Evolutionary conservation across 306 rosid species (phyloP).

Genomic region (Prunus salicina): DNA sequence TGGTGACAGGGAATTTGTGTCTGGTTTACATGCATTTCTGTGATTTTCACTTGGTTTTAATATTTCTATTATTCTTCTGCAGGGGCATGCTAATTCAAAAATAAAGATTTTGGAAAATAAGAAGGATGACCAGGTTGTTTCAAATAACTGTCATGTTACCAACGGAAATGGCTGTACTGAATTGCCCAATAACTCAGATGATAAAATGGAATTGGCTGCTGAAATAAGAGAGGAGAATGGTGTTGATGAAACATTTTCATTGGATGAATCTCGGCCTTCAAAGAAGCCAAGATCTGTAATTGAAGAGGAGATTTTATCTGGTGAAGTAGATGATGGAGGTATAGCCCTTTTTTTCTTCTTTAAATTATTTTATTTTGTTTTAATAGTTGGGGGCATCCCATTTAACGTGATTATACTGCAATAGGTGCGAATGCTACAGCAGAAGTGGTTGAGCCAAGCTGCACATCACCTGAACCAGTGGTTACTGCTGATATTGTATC

Average conservation of each 20-base stretch:
- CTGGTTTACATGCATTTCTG: not conserved
- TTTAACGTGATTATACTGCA: slow-evolving; percentile 19
- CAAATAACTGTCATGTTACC: slow-evolving; percentile 33
- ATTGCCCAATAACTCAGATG: slow-evolving; percentile 32
- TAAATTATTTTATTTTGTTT: not conserved
- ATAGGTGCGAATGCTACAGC: slow-evolving; percentile 40
- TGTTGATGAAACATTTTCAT: slow-evolving; percentile 30
- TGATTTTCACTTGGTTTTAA: not conserved
- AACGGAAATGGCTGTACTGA: slow-evolving; percentile 47
- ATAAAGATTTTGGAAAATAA: slow-evolving; percentile 33
- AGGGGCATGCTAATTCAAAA: slow-evolving; percentile 47
- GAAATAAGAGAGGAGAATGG: slow-evolving; percentile 35
- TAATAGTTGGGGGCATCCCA: not conserved
- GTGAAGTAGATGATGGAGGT: slow-evolving; percentile 57
- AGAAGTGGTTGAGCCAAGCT: slow-evolving; percentile 32
- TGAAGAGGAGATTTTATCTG: slow-evolving; percentile 31
- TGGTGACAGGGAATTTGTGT: not conserved
- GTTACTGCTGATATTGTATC: slow-evolving; percentile 26
- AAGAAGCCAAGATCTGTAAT: slow-evolving; percentile 58
- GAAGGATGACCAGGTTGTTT: slow-evolving; percentile 27
- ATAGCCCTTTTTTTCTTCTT: slow-evolving; percentile 4
- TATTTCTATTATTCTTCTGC: slow-evolving; percentile 11
- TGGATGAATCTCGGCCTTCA: slow-evolving; percentile 45
- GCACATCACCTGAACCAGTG: slow-evolving; percentile 40
- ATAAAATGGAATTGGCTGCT: slow-evolving; percentile 47